Base-by-base conservation (phyloP, 2,329 filamentous ascomycete genomes). In the Phoma sp. region DNA sequence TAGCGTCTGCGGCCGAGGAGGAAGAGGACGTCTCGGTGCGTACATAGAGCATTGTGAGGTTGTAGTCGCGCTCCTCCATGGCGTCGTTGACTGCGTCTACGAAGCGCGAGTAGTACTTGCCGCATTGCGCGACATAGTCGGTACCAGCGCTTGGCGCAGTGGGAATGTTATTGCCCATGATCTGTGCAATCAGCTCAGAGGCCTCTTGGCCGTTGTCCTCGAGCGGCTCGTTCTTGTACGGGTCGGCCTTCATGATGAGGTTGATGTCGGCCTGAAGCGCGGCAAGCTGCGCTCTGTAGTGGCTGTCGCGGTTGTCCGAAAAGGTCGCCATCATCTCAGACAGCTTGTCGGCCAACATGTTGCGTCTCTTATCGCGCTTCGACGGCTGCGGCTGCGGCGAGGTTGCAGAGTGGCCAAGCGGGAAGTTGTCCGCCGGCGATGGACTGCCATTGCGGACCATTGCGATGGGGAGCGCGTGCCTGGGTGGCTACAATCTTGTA, bases 231-330 rank as follows among this genome's bases (percentile, higher is more conserved):
- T 86, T 81, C 47, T 83, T 81, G 73, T 96, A 96, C 0, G 90
- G 89, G 68, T 96, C 89, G 47, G 95, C 90, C 64, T 90, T 87
- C 73, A 91, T 87, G 62, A 96, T 91, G 40, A 96, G 83, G 54
- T 85, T 90, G 77, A 93, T 92, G 74, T 96, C 93, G 61, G 91
- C 87, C 77, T 97, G 93, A n/a, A 97, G 86, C 62, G 91, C 91
- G 68, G 95, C 89, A 2, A 97, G 83, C 75, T 97, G 91, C 62
- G 95, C 90, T 58, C 93, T 87, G 75, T 96, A 98, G 66, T 91
- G 87, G 59, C 84, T 81, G 74, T 96, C 91, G 61, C 90, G 85
- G 69, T 96, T 92, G 59, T 88, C 85, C 60, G 86, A 85, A 76
- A 96, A 93, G 62, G 87, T 87, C 48, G 89, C 86, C 49, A 88